Conservation (phyloP, 345 rosid species). For the Nasturtium officinale region DNA sequence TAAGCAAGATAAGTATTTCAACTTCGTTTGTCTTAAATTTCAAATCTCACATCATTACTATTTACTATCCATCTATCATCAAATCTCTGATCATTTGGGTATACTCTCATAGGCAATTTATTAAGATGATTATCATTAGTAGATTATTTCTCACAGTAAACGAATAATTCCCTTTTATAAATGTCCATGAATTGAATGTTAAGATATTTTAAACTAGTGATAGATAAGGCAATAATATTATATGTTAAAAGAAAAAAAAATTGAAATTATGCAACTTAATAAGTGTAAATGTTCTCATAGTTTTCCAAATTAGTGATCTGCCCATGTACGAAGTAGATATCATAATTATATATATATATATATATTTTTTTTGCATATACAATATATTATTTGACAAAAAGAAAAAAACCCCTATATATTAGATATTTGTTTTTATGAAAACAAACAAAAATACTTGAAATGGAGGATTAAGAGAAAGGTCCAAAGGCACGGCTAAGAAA, state of each 20-base stretch:
- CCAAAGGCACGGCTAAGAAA: conserved; percentile 59
- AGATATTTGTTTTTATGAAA: neutral
- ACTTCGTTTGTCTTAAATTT: no score
- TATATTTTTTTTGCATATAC: no score
- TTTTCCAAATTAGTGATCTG: neutral
- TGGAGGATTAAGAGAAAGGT: conserved; percentile 48
- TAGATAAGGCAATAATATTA: no score
- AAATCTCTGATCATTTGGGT: no score
- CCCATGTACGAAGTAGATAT: neutral
- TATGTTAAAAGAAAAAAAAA: neutral
- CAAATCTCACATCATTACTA: no score
- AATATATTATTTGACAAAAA: neutral
- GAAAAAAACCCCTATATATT: neutral
- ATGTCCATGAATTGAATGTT: neutral
- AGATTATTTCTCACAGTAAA: neutral
- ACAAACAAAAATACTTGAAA: neutral
- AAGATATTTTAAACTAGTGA: no score
- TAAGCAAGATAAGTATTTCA: no score
- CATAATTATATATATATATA: no score
- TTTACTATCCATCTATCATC: no score
- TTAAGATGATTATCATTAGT: neutral
- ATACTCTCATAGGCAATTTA: neutral
- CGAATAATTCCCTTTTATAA: no score
- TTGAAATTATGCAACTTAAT: no score
- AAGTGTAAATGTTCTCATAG: no score